Evolutionary conservation across 768 basidiomycete species (phyloP).

Genomic region (Russula brevipes): DNA sequence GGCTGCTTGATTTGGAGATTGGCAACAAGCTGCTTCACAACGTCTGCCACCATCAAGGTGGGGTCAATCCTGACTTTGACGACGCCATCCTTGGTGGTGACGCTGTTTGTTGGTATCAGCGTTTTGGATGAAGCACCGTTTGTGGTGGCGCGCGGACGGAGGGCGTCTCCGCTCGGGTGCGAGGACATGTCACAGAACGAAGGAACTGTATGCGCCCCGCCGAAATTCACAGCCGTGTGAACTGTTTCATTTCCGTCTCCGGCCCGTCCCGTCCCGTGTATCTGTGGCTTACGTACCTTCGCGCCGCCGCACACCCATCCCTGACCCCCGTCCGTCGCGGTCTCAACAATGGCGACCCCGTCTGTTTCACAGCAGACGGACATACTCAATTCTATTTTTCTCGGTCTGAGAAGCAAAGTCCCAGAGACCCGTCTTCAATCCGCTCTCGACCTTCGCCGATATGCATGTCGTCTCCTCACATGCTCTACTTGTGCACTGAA

Average conservation of each 20-base stretch:
- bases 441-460: conserved; percentile 67
- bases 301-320: background rate
- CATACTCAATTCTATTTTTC: conserved; percentile 61
- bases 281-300: background rate
- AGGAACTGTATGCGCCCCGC: background rate
- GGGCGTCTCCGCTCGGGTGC: conserved; percentile 13
- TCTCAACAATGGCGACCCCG: conserved; percentile 53
- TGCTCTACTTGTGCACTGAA: conserved; percentile 8
- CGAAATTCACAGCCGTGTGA: background rate
- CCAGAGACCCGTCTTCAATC: conserved; percentile 61
- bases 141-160: conserved; percentile 5
- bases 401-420: conserved; percentile 57
- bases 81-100: conserved; percentile 71
- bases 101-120: conserved; percentile 78
- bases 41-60: conserved; percentile 76
- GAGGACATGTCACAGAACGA: conserved; percentile 16
- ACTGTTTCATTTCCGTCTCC: background rate
- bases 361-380: conserved; percentile 55
- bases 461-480: conserved; percentile 44
- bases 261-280: background rate
- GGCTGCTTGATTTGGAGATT: conserved; percentile 76
- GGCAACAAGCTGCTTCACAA: conserved; percentile 74
- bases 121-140: conserved; percentile 33
- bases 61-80: conserved; percentile 84
- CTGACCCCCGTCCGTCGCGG: background rate